Evolutionary conservation across 192 early-diverging fungal genomes (phyloP).

Genomic region (Oehlia diaphana): DNA sequence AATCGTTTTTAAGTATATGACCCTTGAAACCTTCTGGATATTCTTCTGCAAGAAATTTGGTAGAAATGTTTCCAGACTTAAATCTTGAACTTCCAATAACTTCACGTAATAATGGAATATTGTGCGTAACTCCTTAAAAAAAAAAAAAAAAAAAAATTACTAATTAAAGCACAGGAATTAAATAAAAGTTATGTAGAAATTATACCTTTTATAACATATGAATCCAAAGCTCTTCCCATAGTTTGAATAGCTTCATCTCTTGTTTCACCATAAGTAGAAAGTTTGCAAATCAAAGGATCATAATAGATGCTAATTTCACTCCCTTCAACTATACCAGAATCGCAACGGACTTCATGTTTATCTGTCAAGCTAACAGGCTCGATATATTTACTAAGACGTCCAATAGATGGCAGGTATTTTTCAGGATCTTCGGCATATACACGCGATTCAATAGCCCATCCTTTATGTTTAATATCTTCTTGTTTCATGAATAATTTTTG

Average conservation of each 20-base stretch:
- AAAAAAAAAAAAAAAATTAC: background rate
- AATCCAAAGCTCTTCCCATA: slow-evolving; percentile 86
- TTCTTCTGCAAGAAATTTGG: slow-evolving; percentile 84
- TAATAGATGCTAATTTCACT: slow-evolving; percentile 95
- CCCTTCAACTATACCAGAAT: slow-evolving; percentile 90
- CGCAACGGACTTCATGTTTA: slow-evolving; percentile 76
- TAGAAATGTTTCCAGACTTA: slow-evolving; percentile 72
- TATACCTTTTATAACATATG: slow-evolving; percentile 80
- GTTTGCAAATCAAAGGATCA: slow-evolving; percentile 95
- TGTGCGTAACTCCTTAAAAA: slow-evolving; percentile 80
- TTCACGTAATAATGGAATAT: slow-evolving; percentile 89
- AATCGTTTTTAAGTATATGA: slow-evolving; percentile 52
- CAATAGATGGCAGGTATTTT: slow-evolving; percentile 91
- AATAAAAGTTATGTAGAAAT: background rate
- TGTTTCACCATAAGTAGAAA: slow-evolving; percentile 79
- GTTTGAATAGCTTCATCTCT: slow-evolving; percentile 72
- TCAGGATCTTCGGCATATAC: slow-evolving; percentile 97
- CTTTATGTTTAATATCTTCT: slow-evolving; percentile 73
- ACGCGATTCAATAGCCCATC: slow-evolving; percentile 94
- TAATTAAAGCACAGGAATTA: too few species aligned
- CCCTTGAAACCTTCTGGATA: slow-evolving; percentile 90
- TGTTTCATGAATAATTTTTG: slow-evolving; percentile 73
- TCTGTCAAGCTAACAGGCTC: slow-evolving; percentile 62
- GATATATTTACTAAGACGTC: slow-evolving; percentile 79
- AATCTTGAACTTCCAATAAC: slow-evolving; percentile 78